Conservation (phyloP, 257 asterid genomes). For the Gardenia jasminoides region DNA sequence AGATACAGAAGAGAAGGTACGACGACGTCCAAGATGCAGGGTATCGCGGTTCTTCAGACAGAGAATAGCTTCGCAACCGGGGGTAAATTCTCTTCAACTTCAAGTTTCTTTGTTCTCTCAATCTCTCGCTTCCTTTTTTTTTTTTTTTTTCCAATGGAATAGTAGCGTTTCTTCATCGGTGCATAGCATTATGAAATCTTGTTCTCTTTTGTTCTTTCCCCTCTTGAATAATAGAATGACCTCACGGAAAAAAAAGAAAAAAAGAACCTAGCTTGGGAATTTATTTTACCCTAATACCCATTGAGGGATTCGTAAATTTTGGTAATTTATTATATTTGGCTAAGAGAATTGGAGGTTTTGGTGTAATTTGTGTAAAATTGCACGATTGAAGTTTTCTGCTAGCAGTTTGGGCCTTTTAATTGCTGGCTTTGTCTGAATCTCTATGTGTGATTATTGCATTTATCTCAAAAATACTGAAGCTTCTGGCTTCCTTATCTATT, state of each 20-base stretch:
- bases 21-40: conserved; percentile 26
- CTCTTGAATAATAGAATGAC: background rate
- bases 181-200: background rate
- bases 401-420: background rate
- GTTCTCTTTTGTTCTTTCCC: background rate
- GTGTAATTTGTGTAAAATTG: background rate
- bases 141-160: background rate
- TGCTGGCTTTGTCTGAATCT: conserved; percentile 1
- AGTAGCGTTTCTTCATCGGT: background rate
- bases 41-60: conserved; percentile 26
- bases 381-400: background rate
- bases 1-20: background rate
- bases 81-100: conserved; percentile 32
- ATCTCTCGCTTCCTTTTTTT: too few species aligned
- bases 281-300: background rate
- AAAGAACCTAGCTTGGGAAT: background rate
- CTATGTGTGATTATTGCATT: background rate
- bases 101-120: background rate
- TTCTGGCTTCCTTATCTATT: background rate
- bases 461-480: background rate
- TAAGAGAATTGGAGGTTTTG: background rate
- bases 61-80: conserved; percentile 24
- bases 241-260: background rate
- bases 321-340: background rate
- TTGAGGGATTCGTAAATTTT: background rate